Evolutionary conservation across 176 grass and related monocot species (phyloP).

Genomic region (Oryza australiensis): DNA sequence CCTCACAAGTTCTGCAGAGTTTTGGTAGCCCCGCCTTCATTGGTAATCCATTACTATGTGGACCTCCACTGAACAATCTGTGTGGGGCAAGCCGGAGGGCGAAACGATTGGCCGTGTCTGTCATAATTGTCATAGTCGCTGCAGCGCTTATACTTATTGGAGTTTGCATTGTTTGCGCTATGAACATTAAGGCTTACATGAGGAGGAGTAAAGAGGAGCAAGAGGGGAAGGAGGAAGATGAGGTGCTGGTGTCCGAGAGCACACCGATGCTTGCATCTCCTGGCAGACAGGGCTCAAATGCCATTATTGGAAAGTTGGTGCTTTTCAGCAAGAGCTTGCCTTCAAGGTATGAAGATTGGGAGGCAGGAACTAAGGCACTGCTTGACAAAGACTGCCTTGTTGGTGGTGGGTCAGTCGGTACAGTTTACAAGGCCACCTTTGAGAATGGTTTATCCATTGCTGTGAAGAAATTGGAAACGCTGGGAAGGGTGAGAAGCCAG

Average conservation of each 20-base stretch:
- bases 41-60: constrained; percentile 67
- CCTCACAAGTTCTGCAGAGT: constrained; percentile 46
- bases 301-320: constrained; percentile 85
- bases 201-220: constrained; percentile 38
- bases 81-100: constrained; percentile 39
- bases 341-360: constrained; percentile 95
- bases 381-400: constrained; percentile 91
- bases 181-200: constrained; percentile 80
- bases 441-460: constrained; percentile 83
- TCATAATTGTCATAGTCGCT: constrained; percentile 90
- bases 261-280: constrained; percentile 46
- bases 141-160: constrained; percentile 77
- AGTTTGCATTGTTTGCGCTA: constrained; percentile 71
- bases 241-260: constrained; percentile 83
- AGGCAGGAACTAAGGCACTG: constrained; percentile 82
- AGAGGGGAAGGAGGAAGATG: constrained; percentile 54
- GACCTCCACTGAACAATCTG: constrained; percentile 56
- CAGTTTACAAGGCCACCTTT: constrained; percentile 88
- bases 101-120: constrained; percentile 42
- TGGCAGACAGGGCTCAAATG: constrained; percentile 34
- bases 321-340: constrained; percentile 98
- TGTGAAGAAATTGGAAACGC: constrained; percentile 89
- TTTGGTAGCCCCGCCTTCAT: constrained; percentile 61
- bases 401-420: constrained; percentile 86
- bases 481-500: constrained; percentile 72